phyloP scores from a whole-genome alignment of 2,329 filamentous ascomycete genomes.

The Phialemoniopsis sp. region DNA sequence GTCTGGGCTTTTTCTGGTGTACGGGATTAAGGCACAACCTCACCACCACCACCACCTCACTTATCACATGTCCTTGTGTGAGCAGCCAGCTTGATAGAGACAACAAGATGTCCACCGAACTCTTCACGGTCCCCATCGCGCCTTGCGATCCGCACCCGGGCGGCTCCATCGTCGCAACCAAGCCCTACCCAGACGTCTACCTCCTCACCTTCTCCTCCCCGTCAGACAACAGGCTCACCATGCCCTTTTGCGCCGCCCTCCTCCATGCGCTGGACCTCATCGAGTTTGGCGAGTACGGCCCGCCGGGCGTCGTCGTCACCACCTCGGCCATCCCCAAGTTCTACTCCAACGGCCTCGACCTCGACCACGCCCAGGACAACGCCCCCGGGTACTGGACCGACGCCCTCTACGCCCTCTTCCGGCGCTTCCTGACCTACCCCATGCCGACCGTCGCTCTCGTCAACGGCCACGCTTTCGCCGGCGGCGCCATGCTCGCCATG shows the following conservation, averaged over 20 bases:
- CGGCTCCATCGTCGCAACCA: conserved; percentile 59
- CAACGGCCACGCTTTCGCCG: conserved; percentile 79
- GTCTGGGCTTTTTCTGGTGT: not conserved
- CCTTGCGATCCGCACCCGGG: conserved; percentile 37
- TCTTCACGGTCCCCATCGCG: conserved; percentile 58
- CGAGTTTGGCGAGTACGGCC: conserved; percentile 52
- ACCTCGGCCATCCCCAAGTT: conserved; percentile 75
- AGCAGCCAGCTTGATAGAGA: too few relatives aligned
- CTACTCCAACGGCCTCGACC: conserved; percentile 80
- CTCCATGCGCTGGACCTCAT: conserved; percentile 71
- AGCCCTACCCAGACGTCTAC: conserved; percentile 60
- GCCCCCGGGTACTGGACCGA: conserved; percentile 56
- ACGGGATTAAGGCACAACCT: not conserved
- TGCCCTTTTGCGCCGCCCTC: conserved; percentile 62
- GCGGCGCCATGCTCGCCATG: conserved; percentile 77
- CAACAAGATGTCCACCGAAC: conserved; percentile 25
- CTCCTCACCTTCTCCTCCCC: conserved; percentile 67
- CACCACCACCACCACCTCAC: not conserved
- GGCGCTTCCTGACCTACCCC: conserved; percentile 64
- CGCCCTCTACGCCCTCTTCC: conserved; percentile 61
- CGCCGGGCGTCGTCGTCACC: conserved; percentile 71
- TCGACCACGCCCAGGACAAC: conserved; percentile 56
- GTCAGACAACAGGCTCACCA: conserved; percentile 73
- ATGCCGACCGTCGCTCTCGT: conserved; percentile 80
- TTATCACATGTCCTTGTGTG: not conserved